These are phyloP conservation scores for Alloteropsis angusta DNA, from an alignment of 202 grass and related monocot genomes.

Conservation along the genomic window DNA sequence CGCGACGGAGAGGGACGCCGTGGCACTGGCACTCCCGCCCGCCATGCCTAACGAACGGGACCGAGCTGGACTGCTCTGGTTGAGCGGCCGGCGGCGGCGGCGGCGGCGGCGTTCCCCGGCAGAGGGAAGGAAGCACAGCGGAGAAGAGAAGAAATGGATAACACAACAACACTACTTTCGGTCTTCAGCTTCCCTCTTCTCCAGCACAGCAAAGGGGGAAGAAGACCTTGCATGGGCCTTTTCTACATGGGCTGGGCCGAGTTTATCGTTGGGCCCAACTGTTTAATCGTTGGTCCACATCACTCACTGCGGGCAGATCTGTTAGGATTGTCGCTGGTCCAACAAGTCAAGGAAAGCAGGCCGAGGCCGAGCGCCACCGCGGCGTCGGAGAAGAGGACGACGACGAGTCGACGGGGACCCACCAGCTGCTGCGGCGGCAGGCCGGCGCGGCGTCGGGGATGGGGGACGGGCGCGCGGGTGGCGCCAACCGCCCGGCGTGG, in stretches of 20 bases:
- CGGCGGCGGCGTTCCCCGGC: not conserved
- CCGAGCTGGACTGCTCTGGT: not conserved
- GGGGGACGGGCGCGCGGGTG: constrained; percentile 59
- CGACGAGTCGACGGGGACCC: not conserved
- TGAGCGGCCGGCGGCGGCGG: constrained; percentile 7
- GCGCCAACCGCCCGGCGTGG: constrained; percentile 72
- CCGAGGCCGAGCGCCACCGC: constrained; percentile 5
- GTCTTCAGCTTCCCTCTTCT: not conserved
- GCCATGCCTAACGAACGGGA: constrained; percentile 8
- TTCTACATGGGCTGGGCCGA: not conserved
- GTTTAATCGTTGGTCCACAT: not conserved
- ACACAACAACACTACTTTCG: not conserved
- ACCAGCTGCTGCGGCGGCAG: constrained; percentile 8
- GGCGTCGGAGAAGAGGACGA: constrained; percentile 6
- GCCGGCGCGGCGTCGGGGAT: constrained; percentile 30
- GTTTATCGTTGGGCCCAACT: not conserved
- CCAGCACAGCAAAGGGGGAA: too few relatives aligned
- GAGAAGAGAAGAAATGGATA: not conserved
- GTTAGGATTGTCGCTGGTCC: not conserved
- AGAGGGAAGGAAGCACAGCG: not conserved
- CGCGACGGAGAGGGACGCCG: constrained; percentile 40
- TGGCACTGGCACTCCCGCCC: constrained; percentile 21
- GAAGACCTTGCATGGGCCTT: not conserved
- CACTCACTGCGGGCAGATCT: not conserved
- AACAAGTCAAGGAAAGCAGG: not conserved